Conservation (phyloP, 148 eudicot genomes). For the Nyssa sinensis region DNA sequence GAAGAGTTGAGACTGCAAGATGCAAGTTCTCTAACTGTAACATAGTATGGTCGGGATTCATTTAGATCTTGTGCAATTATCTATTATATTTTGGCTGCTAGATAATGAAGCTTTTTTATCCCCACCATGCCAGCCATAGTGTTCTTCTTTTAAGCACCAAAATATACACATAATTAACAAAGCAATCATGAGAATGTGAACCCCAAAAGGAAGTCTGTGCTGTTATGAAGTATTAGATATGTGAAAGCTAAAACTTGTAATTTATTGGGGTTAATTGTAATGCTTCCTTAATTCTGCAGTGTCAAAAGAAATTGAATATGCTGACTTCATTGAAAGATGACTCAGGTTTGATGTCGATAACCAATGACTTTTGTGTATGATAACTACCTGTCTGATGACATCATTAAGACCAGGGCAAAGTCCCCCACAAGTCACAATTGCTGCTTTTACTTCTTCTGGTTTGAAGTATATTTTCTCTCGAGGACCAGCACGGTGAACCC, state of each 20-base stretch:
- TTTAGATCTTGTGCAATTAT: background rate
- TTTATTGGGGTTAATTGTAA: background rate
- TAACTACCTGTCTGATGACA: constrained; percentile 84
- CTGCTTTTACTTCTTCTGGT: constrained; percentile 98
- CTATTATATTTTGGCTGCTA: background rate
- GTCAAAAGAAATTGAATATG: background rate
- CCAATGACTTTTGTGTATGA: background rate
- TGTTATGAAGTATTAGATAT: background rate
- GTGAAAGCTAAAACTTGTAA: background rate
- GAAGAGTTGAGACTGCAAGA: background rate
- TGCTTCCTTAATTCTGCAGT: background rate
- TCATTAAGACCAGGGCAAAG: constrained; percentile 98
- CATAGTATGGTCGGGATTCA: background rate
- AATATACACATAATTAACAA: background rate
- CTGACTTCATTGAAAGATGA: background rate
- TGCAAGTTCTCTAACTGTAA: background rate
- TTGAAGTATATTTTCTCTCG: constrained; percentile 87
- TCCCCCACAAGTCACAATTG: constrained; percentile 96
- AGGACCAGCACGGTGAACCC: constrained; percentile 99
- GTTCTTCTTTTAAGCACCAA: background rate
- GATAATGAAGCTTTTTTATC: background rate
- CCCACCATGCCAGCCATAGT: background rate
- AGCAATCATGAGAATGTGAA: background rate
- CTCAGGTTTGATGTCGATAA: background rate
- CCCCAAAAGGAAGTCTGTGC: background rate